phyloP scores from a whole-genome alignment of 208 protist genomes.

The Wallacemonas sp. region DNA sequence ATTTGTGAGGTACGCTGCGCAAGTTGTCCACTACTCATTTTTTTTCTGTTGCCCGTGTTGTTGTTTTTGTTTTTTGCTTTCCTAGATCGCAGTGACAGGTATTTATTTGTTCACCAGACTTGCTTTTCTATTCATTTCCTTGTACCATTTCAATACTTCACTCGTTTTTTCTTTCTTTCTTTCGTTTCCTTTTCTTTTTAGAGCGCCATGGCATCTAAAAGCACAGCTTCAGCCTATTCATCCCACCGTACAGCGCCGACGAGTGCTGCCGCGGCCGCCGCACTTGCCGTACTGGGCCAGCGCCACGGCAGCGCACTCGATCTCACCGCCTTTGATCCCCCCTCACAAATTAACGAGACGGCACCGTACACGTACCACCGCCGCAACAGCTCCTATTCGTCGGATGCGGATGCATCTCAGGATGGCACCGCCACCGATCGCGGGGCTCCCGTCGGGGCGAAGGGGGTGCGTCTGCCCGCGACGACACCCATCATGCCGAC shows the following conservation, averaged over 20 bases:
- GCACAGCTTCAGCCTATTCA: background rate
- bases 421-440: too few species aligned
- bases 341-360: conserved; percentile 12
- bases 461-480: too few species aligned
- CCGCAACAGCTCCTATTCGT: conserved; percentile 25
- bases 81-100: too few species aligned
- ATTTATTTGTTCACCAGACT: too few species aligned
- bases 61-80: too few species aligned
- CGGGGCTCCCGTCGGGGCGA: too few species aligned
- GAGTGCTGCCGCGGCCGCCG: background rate
- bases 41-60: too few species aligned
- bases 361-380: conserved; percentile 22
- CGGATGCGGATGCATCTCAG: too few species aligned
- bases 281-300: background rate
- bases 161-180: conserved; percentile 8
- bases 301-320: conserved; percentile 8
- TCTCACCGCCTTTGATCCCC: conserved; percentile 10
- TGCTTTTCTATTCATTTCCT: conserved; percentile 17
- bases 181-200: background rate
- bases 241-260: background rate
- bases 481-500: too few species aligned
- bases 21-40: too few species aligned
- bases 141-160: conserved; percentile 6
- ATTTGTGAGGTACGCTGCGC: too few species aligned
- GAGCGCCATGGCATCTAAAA: background rate